Conservation (phyloP, 108 stramenopile species). For the Schizochytrium sp. region DNA sequence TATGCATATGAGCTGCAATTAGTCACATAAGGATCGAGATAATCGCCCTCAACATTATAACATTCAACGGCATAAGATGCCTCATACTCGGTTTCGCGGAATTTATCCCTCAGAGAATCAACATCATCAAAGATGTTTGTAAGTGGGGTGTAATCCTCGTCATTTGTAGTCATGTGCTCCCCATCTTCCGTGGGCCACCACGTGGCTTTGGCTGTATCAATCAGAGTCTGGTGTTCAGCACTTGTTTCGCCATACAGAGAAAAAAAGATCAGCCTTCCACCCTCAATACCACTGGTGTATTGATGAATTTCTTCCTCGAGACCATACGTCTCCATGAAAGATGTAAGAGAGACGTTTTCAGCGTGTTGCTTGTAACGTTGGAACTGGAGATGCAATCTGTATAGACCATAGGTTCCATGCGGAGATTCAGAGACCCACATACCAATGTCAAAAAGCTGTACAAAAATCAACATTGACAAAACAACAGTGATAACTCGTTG, state of each 20-base stretch:
- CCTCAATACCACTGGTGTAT: background rate
- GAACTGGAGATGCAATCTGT: constrained; percentile 61
- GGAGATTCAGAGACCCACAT: constrained; percentile 66
- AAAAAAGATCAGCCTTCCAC: background rate
- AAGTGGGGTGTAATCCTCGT: background rate
- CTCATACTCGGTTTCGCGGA: constrained; percentile 45
- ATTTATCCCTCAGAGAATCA: background rate
- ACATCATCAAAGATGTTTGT: background rate
- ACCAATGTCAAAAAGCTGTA: constrained; percentile 72
- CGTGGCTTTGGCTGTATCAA: background rate
- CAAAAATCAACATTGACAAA: constrained; percentile 77
- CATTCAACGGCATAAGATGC: constrained; percentile 63
- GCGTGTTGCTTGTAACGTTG: constrained; percentile 70
- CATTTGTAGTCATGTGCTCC: background rate
- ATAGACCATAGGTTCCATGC: constrained; percentile 67
- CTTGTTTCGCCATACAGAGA: background rate
- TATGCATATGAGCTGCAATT: constrained; percentile 70
- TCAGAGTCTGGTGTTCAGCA: background rate
- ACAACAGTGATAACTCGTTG: constrained; percentile 79
- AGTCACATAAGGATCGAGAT: constrained; percentile 30
- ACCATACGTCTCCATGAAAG: constrained; percentile 70
- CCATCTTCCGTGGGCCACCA: background rate
- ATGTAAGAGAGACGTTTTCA: constrained; percentile 63
- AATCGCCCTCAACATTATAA: background rate
- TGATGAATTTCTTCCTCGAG: background rate